Evolutionary conservation across 1,284 basidiomycete genomes (phyloP).

Genomic region (Ganoderma lingzhi): DNA sequence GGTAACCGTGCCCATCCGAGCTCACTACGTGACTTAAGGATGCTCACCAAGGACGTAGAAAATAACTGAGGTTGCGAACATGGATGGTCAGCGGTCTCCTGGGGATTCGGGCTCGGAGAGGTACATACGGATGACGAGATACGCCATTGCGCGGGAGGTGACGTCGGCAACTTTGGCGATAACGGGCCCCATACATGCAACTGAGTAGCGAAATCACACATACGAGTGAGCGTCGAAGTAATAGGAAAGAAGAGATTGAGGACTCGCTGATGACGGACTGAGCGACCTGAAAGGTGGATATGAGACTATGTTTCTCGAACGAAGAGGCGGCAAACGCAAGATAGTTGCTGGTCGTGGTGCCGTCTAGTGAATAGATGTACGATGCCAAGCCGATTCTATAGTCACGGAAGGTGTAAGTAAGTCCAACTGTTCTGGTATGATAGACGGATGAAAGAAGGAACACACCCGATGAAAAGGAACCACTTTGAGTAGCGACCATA

Average conservation of each 20-base stretch:
- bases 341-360: constrained; percentile 73
- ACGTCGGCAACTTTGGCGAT: constrained; percentile 85
- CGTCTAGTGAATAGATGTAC: constrained; percentile 82
- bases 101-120: constrained; percentile 8
- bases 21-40: neutral
- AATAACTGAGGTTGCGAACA: constrained; percentile 46
- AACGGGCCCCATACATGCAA: constrained; percentile 79
- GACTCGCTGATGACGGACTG: constrained; percentile 63
- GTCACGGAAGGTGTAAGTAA: neutral
- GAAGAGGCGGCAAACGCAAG: constrained; percentile 70
- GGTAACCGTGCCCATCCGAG: neutral
- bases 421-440: neutral
- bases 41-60: constrained; percentile 61
- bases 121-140: constrained; percentile 68
- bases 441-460: neutral
- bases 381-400: constrained; percentile 70
- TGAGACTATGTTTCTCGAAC: constrained; percentile 65
- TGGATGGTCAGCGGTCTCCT: too few species aligned
- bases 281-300: constrained; percentile 71
- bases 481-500: constrained; percentile 64
- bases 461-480: constrained; percentile 68
- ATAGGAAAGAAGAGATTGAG: constrained; percentile 51
- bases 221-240: constrained; percentile 43
- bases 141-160: constrained; percentile 65
- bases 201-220: constrained; percentile 29